Percentiles rank a stretch among this genome's conserved stretches.
Evolutionary conservation across 1,284 basidiomycete species (phyloP).

Genomic region (Fomitopsis betulina): DNA sequence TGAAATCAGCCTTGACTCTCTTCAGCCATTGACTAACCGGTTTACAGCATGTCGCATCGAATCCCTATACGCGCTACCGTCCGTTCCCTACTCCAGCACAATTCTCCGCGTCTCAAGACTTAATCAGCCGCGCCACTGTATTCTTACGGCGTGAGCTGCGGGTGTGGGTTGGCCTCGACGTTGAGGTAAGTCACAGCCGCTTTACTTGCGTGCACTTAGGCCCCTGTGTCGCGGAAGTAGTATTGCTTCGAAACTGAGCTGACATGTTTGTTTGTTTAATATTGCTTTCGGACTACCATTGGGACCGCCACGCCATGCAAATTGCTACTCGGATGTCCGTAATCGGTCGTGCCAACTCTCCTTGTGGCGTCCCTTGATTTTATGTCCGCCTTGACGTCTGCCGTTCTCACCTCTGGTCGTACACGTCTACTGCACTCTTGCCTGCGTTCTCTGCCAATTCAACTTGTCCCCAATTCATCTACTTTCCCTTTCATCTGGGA

Average conservation of each 20-base stretch:
- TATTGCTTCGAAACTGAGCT: background rate
- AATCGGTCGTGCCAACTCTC: background rate
- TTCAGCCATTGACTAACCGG: background rate
- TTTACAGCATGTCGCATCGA: conserved; percentile 81
- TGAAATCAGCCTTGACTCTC: background rate
- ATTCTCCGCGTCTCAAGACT: conserved; percentile 68
- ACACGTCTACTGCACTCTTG: background rate
- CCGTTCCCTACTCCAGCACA: conserved; percentile 79
- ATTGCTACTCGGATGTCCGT: background rate
- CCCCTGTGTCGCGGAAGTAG: background rate
- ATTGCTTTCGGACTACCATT: background rate
- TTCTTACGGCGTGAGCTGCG: conserved; percentile 83
- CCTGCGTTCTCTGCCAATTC: background rate
- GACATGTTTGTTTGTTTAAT: background rate
- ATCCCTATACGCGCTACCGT: conserved; percentile 74
- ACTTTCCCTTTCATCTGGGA: background rate
- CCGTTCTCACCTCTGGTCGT: background rate
- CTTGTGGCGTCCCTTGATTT: background rate
- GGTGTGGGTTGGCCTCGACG: conserved; percentile 79
- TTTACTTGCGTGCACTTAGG: background rate
- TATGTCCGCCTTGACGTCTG: background rate
- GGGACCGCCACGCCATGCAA: background rate
- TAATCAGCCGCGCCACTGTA: conserved; percentile 67
- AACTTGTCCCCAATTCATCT: background rate
- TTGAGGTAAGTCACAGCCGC: conserved; percentile 54